These are phyloP conservation scores for Osmanthus fragrans DNA, from an alignment of 257 asterid genomes.

Conservation along the genomic window DNA sequence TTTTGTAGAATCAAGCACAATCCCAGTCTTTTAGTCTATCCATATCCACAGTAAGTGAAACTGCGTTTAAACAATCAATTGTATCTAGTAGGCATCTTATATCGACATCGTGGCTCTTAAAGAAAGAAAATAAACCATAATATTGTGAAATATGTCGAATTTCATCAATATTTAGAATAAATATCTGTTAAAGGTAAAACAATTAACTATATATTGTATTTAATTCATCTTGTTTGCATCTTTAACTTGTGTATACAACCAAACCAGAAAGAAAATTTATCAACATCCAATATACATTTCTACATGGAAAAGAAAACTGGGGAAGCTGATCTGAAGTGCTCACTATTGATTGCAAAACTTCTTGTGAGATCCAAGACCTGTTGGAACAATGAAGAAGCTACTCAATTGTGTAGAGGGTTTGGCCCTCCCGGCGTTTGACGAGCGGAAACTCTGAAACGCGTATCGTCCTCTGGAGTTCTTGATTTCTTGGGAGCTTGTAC, in stretches of 20 bases:
- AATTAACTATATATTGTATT: not conserved
- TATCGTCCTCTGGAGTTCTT: conserved; percentile 14
- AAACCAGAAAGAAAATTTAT: conserved; percentile 11
- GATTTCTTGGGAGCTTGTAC: conserved; percentile 34
- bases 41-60: not conserved
- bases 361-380: not conserved
- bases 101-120: not conserved
- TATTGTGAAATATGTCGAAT: not conserved
- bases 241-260: conserved; percentile 7
- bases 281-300: conserved; percentile 31
- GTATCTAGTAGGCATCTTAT: conserved; percentile 11
- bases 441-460: conserved; percentile 29
- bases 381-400: conserved; percentile 1
- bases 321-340: not conserved
- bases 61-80: not conserved
- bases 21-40: not conserved
- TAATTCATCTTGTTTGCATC: not conserved
- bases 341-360: conserved; percentile 34
- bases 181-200: conserved; percentile 17
- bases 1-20: not conserved
- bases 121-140: not conserved
- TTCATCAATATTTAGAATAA: not conserved
- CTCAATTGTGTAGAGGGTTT: conserved; percentile 61
- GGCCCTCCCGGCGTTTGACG: conserved; percentile 61
- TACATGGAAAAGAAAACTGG: conserved; percentile 5